These are phyloP conservation scores for Ascochyta viciae-villosae DNA, from an alignment of 2,329 filamentous ascomycete genomes.

Conservation along the genomic window DNA sequence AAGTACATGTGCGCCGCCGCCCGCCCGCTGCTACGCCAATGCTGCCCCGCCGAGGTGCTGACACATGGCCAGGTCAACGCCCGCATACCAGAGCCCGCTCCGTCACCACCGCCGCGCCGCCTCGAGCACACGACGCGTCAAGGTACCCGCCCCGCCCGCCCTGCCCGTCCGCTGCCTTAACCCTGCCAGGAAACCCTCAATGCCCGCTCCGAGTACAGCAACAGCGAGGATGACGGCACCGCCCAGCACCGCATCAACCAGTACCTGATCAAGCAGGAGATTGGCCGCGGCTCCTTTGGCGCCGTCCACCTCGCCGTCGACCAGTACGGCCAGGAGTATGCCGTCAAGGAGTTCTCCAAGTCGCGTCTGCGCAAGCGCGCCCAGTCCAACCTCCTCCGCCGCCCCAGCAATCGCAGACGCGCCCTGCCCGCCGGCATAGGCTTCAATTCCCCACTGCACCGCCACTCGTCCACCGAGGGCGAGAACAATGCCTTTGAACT, in stretches of 20 bases:
- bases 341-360: conserved; percentile 98
- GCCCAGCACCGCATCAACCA: conserved; percentile 91
- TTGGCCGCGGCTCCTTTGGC: conserved; percentile 94
- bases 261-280: conserved; percentile 92
- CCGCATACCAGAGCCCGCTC: conserved; percentile 67
- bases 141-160: conserved; percentile 52
- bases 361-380: conserved; percentile 85
- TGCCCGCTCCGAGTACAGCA: conserved; percentile 85
- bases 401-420: conserved; percentile 62
- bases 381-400: conserved; percentile 84
- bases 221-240: conserved; percentile 80
- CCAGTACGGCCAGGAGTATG: conserved; percentile 92
- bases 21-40: conserved; percentile 10
- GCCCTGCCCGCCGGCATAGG: conserved; percentile 61
- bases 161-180: neutral
- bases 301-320: conserved; percentile 90
- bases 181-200: conserved; percentile 81
- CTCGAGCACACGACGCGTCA: conserved; percentile 67
- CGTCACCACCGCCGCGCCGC: conserved; percentile 69
- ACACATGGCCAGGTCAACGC: conserved; percentile 57
- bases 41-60: conserved; percentile 37
- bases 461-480: conserved; percentile 63
- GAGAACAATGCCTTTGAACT: conserved; percentile 78
- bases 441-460: conserved; percentile 70
- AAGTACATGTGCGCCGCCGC: conserved; percentile 57